Evolutionary conservation across 257 asterid species (phyloP).

Genomic region (Nicotiana paniculata): DNA sequence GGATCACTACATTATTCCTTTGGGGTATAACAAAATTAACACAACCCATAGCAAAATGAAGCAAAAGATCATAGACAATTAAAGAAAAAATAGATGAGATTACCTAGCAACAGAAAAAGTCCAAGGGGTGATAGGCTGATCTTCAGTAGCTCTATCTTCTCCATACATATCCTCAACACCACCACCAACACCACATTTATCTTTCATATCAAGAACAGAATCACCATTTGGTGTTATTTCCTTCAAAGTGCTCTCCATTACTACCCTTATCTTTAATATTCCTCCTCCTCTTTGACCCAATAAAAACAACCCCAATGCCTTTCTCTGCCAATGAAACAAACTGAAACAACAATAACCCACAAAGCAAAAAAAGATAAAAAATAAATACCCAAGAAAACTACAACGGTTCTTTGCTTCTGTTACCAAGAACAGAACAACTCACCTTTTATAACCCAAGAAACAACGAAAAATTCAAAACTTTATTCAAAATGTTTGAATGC

Average conservation of each 20-base stretch:
- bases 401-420: neutral
- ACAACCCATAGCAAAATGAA: neutral
- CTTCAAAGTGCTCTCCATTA: slow-evolving; percentile 58
- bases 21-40: neutral
- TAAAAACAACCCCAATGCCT: slow-evolving; percentile 24
- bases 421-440: slow-evolving; percentile 2
- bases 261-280: slow-evolving; percentile 8
- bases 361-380: neutral
- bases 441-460: slow-evolving; percentile 23
- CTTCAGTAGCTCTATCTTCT: slow-evolving; percentile 83
- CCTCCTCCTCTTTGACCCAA: slow-evolving; percentile 21
- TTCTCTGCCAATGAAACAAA: slow-evolving; percentile 47
- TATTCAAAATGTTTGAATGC: neutral
- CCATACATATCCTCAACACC: slow-evolving; percentile 85
- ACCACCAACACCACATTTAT: slow-evolving; percentile 61
- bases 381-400: neutral
- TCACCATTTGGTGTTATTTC: slow-evolving; percentile 47
- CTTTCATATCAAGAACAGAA: slow-evolving; percentile 52
- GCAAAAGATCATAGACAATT: neutral
- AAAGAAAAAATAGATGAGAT: slow-evolving; percentile 3
- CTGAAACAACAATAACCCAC: slow-evolving; percentile 23
- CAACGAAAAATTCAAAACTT: neutral
- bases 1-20: neutral
- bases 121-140: slow-evolving; percentile 89
- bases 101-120: slow-evolving; percentile 79